Conservation (phyloP, 2,329 filamentous ascomycete species). For the Penicillium sumatraense region DNA sequence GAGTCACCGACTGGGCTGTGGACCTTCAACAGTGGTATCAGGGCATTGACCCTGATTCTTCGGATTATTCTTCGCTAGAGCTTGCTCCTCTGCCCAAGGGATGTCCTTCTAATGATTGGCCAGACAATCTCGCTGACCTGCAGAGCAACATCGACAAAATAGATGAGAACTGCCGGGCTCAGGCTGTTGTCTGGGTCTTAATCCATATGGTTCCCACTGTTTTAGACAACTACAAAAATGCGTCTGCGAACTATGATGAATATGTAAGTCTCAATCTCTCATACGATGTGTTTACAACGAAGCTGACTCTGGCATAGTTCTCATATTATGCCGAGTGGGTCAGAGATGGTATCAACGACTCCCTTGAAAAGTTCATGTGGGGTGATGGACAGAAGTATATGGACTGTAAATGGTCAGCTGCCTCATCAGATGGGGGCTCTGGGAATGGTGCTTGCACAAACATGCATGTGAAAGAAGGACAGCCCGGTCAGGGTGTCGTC, state of each 20-base stretch:
- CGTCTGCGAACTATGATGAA: not conserved
- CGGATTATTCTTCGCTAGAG: no score
- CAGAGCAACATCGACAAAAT: not conserved
- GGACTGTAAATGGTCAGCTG: slow-evolving; percentile 2
- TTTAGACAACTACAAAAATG: not conserved
- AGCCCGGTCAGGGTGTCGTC: not conserved
- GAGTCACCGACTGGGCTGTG: slow-evolving; percentile 43
- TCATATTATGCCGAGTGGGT: not conserved
- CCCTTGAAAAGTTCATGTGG: not conserved
- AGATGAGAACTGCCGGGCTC: slow-evolving; percentile 15
- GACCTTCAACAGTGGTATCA: slow-evolving; percentile 26
- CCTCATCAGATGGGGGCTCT: not conserved
- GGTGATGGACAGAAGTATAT: not conserved
- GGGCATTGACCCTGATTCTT: not conserved
- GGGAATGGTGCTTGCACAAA: not conserved
- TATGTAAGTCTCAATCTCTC: not conserved
- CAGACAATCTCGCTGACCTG: not conserved
- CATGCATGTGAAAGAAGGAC: not conserved
- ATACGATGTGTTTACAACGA: no score
- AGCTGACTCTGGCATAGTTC: not conserved
- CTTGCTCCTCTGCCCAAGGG: not conserved
- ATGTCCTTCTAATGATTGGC: not conserved
- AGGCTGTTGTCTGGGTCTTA: not conserved
- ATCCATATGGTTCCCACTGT: not conserved
- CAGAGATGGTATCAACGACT: not conserved